phyloP scores from a whole-genome alignment of 2,329 filamentous ascomycete species.

The Laburnicola sp. region DNA sequence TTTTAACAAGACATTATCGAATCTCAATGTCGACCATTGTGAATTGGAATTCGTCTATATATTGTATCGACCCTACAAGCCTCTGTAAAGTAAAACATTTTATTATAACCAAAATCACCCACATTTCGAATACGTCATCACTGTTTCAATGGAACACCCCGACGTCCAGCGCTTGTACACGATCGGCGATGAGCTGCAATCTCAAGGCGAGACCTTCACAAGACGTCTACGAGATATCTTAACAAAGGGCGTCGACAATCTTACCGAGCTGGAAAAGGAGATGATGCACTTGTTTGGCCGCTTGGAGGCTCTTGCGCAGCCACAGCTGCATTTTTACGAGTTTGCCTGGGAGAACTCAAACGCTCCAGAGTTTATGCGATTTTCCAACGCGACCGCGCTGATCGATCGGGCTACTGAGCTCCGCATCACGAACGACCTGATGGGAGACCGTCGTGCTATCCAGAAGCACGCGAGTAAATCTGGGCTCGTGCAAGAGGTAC shows the following conservation, averaged over 20 bases:
- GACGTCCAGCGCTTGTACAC: background rate
- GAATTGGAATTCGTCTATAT: too few relatives aligned
- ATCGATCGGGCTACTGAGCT: background rate
- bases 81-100: too few relatives aligned
- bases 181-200: background rate
- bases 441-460: background rate
- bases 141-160: too few relatives aligned
- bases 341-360: too few relatives aligned
- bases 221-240: background rate
- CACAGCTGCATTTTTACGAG: background rate
- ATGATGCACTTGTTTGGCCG: background rate
- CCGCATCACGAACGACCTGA: background rate
- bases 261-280: background rate
- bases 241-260: background rate
- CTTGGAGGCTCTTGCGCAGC: background rate
- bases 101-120: too few relatives aligned
- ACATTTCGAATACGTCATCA: too few relatives aligned
- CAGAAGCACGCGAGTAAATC: background rate
- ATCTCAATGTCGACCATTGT: too few relatives aligned
- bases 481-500: background rate
- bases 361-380: background rate
- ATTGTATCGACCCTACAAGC: too few relatives aligned
- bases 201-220: background rate
- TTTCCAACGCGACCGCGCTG: background rate
- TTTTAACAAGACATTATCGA: too few relatives aligned